A percentile compares a stretch with the other conserved stretches of the same genome.
These are phyloP conservation scores for Manihot esculenta DNA, from an alignment of 441 rosid species.

Conservation along the genomic window DNA sequence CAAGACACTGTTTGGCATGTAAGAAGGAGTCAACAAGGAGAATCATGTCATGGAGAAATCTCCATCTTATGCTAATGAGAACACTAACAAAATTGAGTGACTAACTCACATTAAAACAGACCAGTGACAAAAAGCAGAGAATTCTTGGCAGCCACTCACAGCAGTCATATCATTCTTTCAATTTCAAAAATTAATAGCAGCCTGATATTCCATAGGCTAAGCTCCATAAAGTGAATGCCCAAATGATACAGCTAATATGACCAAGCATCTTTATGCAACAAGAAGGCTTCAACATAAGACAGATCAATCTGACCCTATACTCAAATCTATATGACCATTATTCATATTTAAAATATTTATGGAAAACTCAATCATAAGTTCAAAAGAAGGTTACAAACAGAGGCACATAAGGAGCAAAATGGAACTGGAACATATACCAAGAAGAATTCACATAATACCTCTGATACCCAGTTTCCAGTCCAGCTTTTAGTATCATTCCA, in stretches of 20 bases:
- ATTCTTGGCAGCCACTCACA: constrained; percentile 6
- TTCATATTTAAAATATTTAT: background rate
- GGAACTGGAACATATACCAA: background rate
- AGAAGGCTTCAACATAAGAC: background rate
- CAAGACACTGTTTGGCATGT: constrained; percentile 52
- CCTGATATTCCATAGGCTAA: background rate
- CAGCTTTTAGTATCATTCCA: constrained; percentile 84
- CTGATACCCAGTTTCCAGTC: constrained; percentile 77
- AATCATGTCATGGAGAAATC: constrained; percentile 4
- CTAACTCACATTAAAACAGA: background rate
- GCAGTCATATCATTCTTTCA: background rate
- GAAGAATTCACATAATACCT: constrained; percentile 46
- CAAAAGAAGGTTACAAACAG: background rate
- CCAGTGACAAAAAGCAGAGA: constrained; percentile 6
- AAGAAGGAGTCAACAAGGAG: constrained; percentile 24
- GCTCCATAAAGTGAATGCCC: background rate
- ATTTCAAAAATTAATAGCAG: background rate
- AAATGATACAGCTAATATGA: constrained; percentile 6
- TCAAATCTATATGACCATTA: background rate
- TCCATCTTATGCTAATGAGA: constrained; percentile 11
- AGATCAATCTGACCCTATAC: background rate
- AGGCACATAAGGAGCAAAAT: constrained; percentile 2
- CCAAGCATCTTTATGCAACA: constrained; percentile 9
- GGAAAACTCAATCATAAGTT: background rate
- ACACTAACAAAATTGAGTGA: background rate